Evolutionary conservation across 2,329 filamentous ascomycete species (phyloP), one percentile per base, ranked within the genome.

Genomic region (Colletotrichum sansevieriae): DNA sequence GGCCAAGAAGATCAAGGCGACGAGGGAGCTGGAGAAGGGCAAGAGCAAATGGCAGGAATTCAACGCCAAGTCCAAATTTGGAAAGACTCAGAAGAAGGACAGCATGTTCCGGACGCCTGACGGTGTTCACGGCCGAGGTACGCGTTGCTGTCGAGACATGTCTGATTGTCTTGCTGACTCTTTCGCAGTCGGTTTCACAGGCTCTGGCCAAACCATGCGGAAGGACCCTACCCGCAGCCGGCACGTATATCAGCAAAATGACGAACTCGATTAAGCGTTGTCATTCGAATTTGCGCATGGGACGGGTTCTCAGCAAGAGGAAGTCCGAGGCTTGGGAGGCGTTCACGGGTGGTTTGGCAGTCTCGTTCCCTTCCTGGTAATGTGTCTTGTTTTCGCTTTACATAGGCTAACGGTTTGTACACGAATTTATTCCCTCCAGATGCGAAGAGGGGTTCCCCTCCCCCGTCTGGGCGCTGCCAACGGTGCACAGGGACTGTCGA

Each of bases 41-140:
- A 97, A 97, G 84, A 92, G 83, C 76, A 97, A 96, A 78, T 99
- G 96, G 96, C 92, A 98, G 78, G 93, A 97, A 72, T 99, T 97
- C 79, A 92, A 90, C 72, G 85, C 87, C 76, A 97, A 97, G 79
- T 87, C 86, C 54, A 95, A 93, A 77, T 83, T 89, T 72, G 88
- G 84, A 72, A 91, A 91, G 78, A 73, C 82, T 4, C 81, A 82
- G 47, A 95, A 95, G 83, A 97, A 97, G 82, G 93, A 97, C 56
- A 97, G 94, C 85, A 98, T 98, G 95, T 98, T 98, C 79, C 90
- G 95, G 54, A 98, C 95, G 3, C 94, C 94, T 0, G 94, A 97
- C 37, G 91, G 93, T 70, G 87, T 96, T 25, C 88, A 93, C 75
- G 95, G 92, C 66, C 89, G 94, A 91, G 95, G 95, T 97, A 83